A percentile compares a stretch with the other conserved stretches of the same genome.
phyloP scores from a whole-genome alignment of 345 rosid genomes.

The Noccaea bulbosa region DNA sequence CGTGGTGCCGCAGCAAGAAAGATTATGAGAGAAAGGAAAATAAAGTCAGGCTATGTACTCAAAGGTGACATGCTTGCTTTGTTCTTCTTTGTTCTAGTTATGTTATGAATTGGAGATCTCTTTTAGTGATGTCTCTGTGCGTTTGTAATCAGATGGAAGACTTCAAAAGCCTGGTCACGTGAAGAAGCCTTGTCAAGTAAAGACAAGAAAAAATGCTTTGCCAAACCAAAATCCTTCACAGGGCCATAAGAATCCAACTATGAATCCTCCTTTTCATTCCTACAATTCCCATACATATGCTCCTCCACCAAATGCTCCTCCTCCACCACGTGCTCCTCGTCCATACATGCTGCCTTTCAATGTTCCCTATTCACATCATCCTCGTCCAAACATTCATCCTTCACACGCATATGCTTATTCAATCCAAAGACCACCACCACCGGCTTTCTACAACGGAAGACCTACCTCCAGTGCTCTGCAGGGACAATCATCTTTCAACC shows the following conservation, averaged over 20 bases:
- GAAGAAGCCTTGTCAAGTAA: slow-evolving; percentile 42
- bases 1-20: slow-evolving; percentile 68
- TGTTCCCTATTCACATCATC: slow-evolving; percentile 18
- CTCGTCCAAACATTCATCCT: slow-evolving; percentile 26
- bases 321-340: slow-evolving; percentile 17
- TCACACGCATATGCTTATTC: slow-evolving; percentile 23
- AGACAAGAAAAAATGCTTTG: slow-evolving; percentile 38
- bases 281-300: slow-evolving; percentile 32
- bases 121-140: slow-evolving; percentile 8
- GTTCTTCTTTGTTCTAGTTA: slow-evolving; percentile 12
- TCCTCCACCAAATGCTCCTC: slow-evolving; percentile 17
- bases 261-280: slow-evolving; percentile 35
- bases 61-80: slow-evolving; percentile 42
- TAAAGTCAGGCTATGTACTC: slow-evolving; percentile 36
- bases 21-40: slow-evolving; percentile 47
- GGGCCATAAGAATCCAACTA: slow-evolving; percentile 36
- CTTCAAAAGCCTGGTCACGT: slow-evolving; percentile 43
- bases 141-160: slow-evolving; percentile 48
- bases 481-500: slow-evolving; percentile 42
- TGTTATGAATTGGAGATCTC: slow-evolving; percentile 4
- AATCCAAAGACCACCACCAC: slow-evolving; percentile 26
- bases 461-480: slow-evolving; percentile 39
- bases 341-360: slow-evolving; percentile 22
- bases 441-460: slow-evolving; percentile 38
- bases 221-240: slow-evolving; percentile 34